These are phyloP conservation scores for Dendrothele bispora DNA, from an alignment of 768 basidiomycete genomes.

Conservation along the genomic window DNA sequence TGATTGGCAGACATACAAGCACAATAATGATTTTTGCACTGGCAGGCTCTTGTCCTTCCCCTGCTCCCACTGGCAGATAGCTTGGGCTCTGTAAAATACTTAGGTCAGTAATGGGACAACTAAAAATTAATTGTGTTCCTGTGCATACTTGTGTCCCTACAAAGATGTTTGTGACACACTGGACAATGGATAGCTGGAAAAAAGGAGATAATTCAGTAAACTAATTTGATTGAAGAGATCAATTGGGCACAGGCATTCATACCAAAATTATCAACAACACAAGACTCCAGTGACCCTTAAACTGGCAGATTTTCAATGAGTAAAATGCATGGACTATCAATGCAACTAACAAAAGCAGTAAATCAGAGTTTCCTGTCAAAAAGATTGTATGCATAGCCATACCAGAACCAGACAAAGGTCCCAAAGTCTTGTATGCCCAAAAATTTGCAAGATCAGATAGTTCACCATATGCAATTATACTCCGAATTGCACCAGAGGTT, in stretches of 20 bases:
- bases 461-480: conserved; percentile 19
- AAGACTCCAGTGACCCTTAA: conserved; percentile 7
- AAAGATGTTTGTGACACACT: background rate
- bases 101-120: too few species aligned
- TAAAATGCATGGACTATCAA: conserved; percentile 17
- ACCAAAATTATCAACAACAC: conserved; percentile 9
- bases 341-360: conserved; percentile 12
- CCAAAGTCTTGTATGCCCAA: conserved; percentile 13
- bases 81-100: too few species aligned
- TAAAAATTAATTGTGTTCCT: background rate
- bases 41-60: too few species aligned
- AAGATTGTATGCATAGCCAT: conserved; percentile 7
- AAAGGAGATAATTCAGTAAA: too few species aligned
- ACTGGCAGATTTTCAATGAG: conserved; percentile 21
- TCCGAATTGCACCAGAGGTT: conserved; percentile 18
- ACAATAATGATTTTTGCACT: too few species aligned
- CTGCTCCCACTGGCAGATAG: too few species aligned
- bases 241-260: background rate
- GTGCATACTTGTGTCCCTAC: background rate
- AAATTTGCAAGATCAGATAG: conserved; percentile 14
- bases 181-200: background rate
- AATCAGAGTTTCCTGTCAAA: background rate
- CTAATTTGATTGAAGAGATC: background rate
- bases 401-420: conserved; percentile 15
- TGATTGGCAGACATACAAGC: too few species aligned